Conservation (phyloP, 139 green algal genomes). For the Nannochloris sp. region DNA sequence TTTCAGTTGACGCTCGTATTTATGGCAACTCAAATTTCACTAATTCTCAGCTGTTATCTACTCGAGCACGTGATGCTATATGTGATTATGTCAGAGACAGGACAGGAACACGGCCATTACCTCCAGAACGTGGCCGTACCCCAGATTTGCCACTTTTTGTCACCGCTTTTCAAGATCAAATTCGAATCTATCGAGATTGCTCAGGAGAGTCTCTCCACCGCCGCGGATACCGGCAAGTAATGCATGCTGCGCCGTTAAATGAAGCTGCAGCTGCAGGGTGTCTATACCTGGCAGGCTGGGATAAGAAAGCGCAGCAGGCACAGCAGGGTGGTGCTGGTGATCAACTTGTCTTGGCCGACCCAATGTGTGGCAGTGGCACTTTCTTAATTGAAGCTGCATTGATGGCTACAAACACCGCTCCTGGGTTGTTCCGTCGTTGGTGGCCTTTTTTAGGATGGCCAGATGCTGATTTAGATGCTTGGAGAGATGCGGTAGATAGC, state of each 20-base stretch:
- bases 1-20: conserved; percentile 57
- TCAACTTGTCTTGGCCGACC: conserved; percentile 57
- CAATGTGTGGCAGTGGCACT: conserved; percentile 89
- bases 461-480: conserved; percentile 43
- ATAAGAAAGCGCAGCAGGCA: conserved; percentile 6
- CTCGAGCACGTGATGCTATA: conserved; percentile 69
- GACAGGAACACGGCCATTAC: conserved; percentile 42
- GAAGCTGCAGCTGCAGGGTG: conserved; percentile 80
- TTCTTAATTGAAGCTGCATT: conserved; percentile 84
- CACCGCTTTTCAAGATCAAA: conserved; percentile 49
- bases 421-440: conserved; percentile 52
- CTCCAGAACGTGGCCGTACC: conserved; percentile 25
- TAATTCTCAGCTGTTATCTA: conserved; percentile 31
- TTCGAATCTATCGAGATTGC: conserved; percentile 76
- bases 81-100: conserved; percentile 68
- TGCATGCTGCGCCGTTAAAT: conserved; percentile 86
- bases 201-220: conserved; percentile 74
- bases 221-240: conserved; percentile 67
- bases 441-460: conserved; percentile 69
- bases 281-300: conserved; percentile 59
- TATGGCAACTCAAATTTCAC: conserved; percentile 52
- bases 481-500: conserved; percentile 19
- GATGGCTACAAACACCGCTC: conserved; percentile 64
- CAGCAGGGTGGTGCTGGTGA: background rate
- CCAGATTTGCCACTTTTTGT: conserved; percentile 77